Evolutionary conservation across 192 early-diverging fungal genomes (phyloP).

Genomic region (Allomyces arbusculus): DNA sequence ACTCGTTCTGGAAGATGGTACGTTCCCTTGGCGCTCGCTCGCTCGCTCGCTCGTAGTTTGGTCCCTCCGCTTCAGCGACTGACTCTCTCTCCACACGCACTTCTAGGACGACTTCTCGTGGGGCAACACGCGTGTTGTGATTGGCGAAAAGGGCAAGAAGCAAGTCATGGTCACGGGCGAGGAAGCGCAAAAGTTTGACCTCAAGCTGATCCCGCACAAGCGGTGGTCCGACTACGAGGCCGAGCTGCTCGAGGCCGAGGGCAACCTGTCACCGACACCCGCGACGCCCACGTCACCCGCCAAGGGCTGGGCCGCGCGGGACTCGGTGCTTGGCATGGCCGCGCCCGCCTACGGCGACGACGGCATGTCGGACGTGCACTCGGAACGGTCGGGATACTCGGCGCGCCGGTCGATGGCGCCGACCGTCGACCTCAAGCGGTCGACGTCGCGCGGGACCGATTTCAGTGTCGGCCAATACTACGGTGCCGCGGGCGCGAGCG

Average conservation of each 20-base stretch:
- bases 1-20: constrained; percentile 84
- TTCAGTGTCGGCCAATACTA: neutral
- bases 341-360: neutral
- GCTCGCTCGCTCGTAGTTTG: no score
- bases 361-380: neutral
- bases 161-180: constrained; percentile 38
- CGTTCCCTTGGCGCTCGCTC: no score
- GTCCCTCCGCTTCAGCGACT: no score
- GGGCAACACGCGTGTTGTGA: constrained; percentile 86
- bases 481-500: neutral
- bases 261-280: no score
- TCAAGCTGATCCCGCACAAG: constrained; percentile 46
- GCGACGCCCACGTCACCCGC: no score
- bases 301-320: neutral
- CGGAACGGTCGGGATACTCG: neutral
- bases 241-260: constrained; percentile 40
- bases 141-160: constrained; percentile 67
- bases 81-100: no score
- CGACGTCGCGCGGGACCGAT: neutral
- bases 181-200: constrained; percentile 63
- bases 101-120: constrained; percentile 81
- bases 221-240: constrained; percentile 66
- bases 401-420: neutral
- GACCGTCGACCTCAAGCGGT: neutral
- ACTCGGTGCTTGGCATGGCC: neutral